Evolutionary conservation across 2,329 filamentous ascomycete genomes (phyloP).

Genomic region (Lasiodiplodia theobromae): DNA sequence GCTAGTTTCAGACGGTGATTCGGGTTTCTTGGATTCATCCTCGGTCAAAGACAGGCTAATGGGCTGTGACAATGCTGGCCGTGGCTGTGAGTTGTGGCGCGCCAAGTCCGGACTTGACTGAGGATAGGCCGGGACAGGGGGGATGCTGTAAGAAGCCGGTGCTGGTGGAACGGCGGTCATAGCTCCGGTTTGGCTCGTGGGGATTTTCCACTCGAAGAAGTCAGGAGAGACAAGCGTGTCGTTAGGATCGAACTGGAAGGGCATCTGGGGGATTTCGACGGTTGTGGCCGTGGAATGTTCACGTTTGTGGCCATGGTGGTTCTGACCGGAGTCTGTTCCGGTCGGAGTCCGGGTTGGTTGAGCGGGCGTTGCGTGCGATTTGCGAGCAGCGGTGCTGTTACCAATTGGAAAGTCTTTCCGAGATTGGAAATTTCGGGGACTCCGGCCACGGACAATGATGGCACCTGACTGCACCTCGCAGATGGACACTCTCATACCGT

Average conservation of each 20-base stretch:
- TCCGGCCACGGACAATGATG: conserved; percentile 91
- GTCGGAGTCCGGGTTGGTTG: conserved; percentile 47
- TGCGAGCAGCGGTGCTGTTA: conserved; percentile 78
- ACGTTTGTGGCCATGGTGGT: conserved; percentile 39
- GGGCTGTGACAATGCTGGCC: conserved; percentile 44
- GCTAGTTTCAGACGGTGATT: conserved; percentile 42
- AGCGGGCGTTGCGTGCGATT: conserved; percentile 51
- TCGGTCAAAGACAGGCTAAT: conserved; percentile 65
- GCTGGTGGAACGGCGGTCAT: conserved; percentile 53
- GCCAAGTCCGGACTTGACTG: conserved; percentile 61
- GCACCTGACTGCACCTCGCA: conserved; percentile 87
- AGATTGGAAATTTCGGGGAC: conserved; percentile 92
- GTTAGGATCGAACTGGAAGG: conserved; percentile 50
- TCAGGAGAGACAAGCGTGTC: conserved; percentile 52
- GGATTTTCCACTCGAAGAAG: conserved; percentile 54
- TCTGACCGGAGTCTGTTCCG: conserved; percentile 39
- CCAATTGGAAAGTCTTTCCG: conserved; percentile 91
- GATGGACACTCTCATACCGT: conserved; percentile 80
- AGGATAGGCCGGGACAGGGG: conserved; percentile 51
- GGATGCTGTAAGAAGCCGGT: conserved; percentile 44
- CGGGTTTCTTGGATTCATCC: conserved; percentile 57
- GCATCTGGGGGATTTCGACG: conserved; percentile 46
- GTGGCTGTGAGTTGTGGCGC: conserved; percentile 25
- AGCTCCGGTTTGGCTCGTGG: conserved; percentile 44
- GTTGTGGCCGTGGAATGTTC: conserved; percentile 36